Conservation (phyloP, 1,284 basidiomycete genomes). For the Mycosarcoma mackinlayi region DNA sequence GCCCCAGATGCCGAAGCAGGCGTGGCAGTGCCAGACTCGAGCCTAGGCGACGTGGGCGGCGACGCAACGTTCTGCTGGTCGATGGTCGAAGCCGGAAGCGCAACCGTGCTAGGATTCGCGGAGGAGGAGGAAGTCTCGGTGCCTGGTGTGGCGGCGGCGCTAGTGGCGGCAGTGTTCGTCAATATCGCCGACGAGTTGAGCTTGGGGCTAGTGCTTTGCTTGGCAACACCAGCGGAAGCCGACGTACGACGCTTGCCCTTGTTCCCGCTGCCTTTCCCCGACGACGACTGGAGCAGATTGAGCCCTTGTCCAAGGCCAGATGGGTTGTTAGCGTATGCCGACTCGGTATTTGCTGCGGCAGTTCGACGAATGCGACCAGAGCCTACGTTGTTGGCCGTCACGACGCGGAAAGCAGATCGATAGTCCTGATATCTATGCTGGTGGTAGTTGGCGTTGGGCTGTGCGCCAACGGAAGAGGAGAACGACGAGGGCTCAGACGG, state of each 20-base stretch:
- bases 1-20: slow-evolving; percentile 9
- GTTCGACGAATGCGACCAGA: slow-evolving; percentile 41
- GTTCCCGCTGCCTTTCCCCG: slow-evolving; percentile 5
- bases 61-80: slow-evolving; percentile 28
- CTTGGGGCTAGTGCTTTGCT: slow-evolving; percentile 33
- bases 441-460: slow-evolving; percentile 65
- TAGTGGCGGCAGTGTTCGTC: slow-evolving; percentile 1
- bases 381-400: slow-evolving; percentile 49
- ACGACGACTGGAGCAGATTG: slow-evolving; percentile 26
- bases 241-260: slow-evolving; percentile 32
- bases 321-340: slow-evolving; percentile 12
- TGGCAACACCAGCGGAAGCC: slow-evolving; percentile 14
- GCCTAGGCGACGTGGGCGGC: slow-evolving; percentile 28
- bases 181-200: slow-evolving; percentile 9
- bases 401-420: slow-evolving; percentile 56
- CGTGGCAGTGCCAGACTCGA: slow-evolving; percentile 20
- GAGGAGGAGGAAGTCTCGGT: slow-evolving; percentile 3
- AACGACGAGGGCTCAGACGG: slow-evolving; percentile 65
- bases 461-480: slow-evolving; percentile 62
- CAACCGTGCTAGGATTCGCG: slow-evolving; percentile 22
- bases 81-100: slow-evolving; percentile 26
- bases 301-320: slow-evolving; percentile 28
- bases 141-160: slow-evolving; percentile 1
- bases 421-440: slow-evolving; percentile 59
- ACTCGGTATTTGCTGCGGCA: slow-evolving; percentile 6